Base-by-base conservation (phyloP, 1,284 basidiomycete species). In the Ceratobasidium sp. region DNA sequence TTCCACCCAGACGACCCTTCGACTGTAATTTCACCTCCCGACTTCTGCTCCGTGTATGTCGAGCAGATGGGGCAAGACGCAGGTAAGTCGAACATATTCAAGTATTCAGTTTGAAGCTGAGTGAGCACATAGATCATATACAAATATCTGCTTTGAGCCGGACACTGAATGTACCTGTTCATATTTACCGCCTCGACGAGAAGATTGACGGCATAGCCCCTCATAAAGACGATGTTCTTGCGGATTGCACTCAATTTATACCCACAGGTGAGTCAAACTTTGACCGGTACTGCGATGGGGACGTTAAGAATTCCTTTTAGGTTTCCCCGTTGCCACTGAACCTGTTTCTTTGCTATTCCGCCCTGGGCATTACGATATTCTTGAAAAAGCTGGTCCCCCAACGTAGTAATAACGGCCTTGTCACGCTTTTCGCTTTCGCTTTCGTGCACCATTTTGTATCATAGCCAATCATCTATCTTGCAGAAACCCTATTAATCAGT, bases 101-200 rank as follows among this genome's bases (percentile, higher is more conserved):
- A 43, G 38, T 28, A 26, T 18, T 7, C 14, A 18, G 4, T 11
- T 28, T 23, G 11, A 26, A 9, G 26, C 30, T 43, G 41, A 23
- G 13, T 13, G 18, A n/a, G 11, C n/a, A 4, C 46, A 13, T 18
- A 70, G 67, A 70, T 59, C 67, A 70, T 16, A 55, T 50, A 9
- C 67, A 70, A 23, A 70, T 70, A 70, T 70, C 67, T 3, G 67
- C 67, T 11, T 59, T 70, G 21, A 70, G 67, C 35, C 67, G 67
- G 30, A 57, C 67, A n/a, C 32, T 70, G 1, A 70, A 70, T 14
- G 54, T 57, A 35, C 18, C 54, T 5, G 44, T 70, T 11, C 35
- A 70, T 23, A 70, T 70, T 38, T 70, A 70, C 32, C 67, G 55
- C 23, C 32, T 70, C n/a, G 67, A 70, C 32, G 67, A 70, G 16